phyloP scores from a whole-genome alignment of 768 basidiomycete species.

The Scleroderma citrinum region DNA sequence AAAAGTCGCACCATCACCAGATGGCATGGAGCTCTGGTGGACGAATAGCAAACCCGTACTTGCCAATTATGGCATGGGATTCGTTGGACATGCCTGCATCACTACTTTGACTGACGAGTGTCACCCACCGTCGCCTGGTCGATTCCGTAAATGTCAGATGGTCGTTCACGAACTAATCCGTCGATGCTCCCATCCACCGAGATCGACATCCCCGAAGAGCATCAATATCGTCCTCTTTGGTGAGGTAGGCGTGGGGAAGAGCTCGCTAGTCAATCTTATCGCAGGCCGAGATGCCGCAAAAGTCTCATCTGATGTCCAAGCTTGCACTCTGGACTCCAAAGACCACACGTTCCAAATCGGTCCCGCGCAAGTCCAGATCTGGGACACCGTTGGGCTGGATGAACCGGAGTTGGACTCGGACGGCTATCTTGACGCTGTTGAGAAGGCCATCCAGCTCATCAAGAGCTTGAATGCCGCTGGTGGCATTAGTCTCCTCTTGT shows the following conservation, averaged over 20 bases:
- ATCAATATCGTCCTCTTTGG: slow-evolving; percentile 36
- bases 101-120: slow-evolving; percentile 24
- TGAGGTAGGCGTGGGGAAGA: slow-evolving; percentile 25
- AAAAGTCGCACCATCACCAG: slow-evolving; percentile 17
- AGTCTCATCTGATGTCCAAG: slow-evolving; percentile 18
- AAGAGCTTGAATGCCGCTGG: slow-evolving; percentile 21
- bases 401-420: slow-evolving; percentile 18
- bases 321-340: slow-evolving; percentile 29
- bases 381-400: slow-evolving; percentile 30
- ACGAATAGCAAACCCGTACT: slow-evolving; percentile 24
- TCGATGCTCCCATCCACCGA: slow-evolving; percentile 11
- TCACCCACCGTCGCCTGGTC: slow-evolving; percentile 16
- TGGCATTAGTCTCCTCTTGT: slow-evolving; percentile 37
- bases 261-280: slow-evolving; percentile 24
- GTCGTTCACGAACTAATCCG: slow-evolving; percentile 16
- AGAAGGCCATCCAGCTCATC: slow-evolving; percentile 30
- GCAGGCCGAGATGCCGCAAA: slow-evolving; percentile 21
- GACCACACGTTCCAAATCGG: slow-evolving; percentile 25
- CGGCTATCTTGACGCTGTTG: slow-evolving; percentile 22
- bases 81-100: slow-evolving; percentile 34
- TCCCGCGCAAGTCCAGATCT: slow-evolving; percentile 19
- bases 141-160: slow-evolving; percentile 13
- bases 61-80: slow-evolving; percentile 25
- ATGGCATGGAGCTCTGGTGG: slow-evolving; percentile 37
- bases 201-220: slow-evolving; percentile 14